Conservation (phyloP, 1,139 yeast genomes). For the Kodamaea suecica region DNA sequence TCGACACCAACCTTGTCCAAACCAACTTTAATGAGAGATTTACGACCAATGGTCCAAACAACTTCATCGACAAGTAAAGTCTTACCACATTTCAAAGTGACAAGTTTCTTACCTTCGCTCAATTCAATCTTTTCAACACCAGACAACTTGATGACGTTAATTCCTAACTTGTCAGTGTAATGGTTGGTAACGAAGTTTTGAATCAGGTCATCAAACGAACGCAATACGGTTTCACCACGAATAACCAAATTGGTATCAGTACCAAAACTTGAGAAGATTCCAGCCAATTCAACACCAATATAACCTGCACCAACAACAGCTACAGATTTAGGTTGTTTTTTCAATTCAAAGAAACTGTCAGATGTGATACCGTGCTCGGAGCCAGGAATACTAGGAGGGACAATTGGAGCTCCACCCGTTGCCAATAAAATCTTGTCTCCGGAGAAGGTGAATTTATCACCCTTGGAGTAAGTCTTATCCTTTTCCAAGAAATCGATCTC, state of each 20-base stretch:
- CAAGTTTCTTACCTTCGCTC: slow-evolving; percentile 58
- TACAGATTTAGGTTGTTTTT: slow-evolving; percentile 81
- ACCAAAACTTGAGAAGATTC: slow-evolving; percentile 86
- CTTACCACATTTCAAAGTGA: slow-evolving; percentile 53
- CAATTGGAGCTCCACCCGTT: slow-evolving; percentile 84
- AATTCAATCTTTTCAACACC: slow-evolving; percentile 61
- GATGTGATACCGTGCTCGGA: slow-evolving; percentile 82
- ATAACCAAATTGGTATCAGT: slow-evolving; percentile 84
- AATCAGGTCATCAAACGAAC: slow-evolving; percentile 81
- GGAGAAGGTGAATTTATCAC: slow-evolving; percentile 59
- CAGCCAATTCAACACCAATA: slow-evolving; percentile 93
- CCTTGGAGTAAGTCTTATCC: slow-evolving; percentile 31
- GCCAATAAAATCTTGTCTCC: slow-evolving; percentile 87
- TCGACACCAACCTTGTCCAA: slow-evolving; percentile 74
- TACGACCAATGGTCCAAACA: slow-evolving; percentile 94
- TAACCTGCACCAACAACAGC: slow-evolving; percentile 98
- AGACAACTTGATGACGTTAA: slow-evolving; percentile 69
- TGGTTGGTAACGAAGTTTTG: slow-evolving; percentile 75
- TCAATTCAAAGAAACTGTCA: slow-evolving; percentile 85
- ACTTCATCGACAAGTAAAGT: slow-evolving; percentile 71
- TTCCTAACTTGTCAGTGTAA: slow-evolving; percentile 72
- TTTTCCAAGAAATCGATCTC: slow-evolving; percentile 33
- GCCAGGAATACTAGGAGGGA: slow-evolving; percentile 73
- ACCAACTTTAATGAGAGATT: slow-evolving; percentile 68
- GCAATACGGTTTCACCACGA: slow-evolving; percentile 85